A percentile compares a stretch with the other conserved stretches of the same genome.
These are phyloP conservation scores for Fusarium devonianum DNA, from an alignment of 2,329 filamentous ascomycete species.

Conservation along the genomic window DNA sequence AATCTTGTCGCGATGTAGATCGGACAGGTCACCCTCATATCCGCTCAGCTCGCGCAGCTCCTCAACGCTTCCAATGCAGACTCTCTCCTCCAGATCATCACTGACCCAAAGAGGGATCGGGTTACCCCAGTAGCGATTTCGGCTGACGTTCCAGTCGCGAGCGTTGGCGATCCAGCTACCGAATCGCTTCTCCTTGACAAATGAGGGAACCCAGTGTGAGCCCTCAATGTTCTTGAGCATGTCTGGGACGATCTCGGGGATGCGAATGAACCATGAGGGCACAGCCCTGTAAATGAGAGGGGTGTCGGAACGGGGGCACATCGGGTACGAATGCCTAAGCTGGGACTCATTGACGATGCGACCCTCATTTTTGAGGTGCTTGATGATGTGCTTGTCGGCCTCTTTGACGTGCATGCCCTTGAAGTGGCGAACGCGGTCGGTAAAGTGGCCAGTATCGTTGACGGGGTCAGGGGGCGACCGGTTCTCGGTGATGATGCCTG, in stretches of 20 bases:
- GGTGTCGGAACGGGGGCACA: slow-evolving; percentile 94
- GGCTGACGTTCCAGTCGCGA: slow-evolving; percentile 92
- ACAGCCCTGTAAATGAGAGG: slow-evolving; percentile 92
- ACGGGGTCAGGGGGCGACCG: slow-evolving; percentile 89
- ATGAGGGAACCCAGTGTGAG: slow-evolving; percentile 89
- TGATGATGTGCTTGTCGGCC: slow-evolving; percentile 93
- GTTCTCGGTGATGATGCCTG: slow-evolving; percentile 78
- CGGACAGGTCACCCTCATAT: slow-evolving; percentile 81
- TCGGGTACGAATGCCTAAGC: slow-evolving; percentile 89
- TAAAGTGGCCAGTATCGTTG: slow-evolving; percentile 84
- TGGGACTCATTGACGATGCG: slow-evolving; percentile 85
- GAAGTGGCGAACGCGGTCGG: slow-evolving; percentile 78
- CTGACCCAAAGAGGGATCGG: slow-evolving; percentile 92
- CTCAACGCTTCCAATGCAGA: slow-evolving; percentile 84
- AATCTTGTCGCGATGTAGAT: slow-evolving; percentile 91
- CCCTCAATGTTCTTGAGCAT: slow-evolving; percentile 91
- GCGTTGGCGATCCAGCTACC: slow-evolving; percentile 91
- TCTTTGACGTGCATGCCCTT: slow-evolving; percentile 88
- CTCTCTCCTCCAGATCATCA: slow-evolving; percentile 83
- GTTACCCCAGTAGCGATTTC: slow-evolving; percentile 95
- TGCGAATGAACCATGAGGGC: slow-evolving; percentile 93
- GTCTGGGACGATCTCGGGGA: slow-evolving; percentile 80
- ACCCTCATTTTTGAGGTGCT: slow-evolving; percentile 79
- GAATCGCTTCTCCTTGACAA: slow-evolving; percentile 92
- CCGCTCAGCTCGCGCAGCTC: slow-evolving; percentile 88